phyloP scores from a whole-genome alignment of 2,329 filamentous ascomycete species.

The Epichloe gansuensis region DNA sequence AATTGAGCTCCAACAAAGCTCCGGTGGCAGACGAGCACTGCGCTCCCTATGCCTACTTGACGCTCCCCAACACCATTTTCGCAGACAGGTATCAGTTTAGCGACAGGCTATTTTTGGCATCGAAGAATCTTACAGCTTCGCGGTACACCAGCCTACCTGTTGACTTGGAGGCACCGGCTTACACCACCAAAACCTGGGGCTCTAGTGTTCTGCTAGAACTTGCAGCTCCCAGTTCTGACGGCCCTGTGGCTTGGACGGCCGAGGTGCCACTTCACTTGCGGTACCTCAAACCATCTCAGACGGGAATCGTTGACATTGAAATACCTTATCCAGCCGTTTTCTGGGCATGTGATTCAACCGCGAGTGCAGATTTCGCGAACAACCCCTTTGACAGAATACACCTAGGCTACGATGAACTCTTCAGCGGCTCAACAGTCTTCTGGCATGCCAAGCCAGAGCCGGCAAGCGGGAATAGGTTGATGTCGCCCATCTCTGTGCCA shows the following conservation, averaged over 20 bases:
- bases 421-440: constrained; percentile 66
- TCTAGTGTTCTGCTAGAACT: constrained; percentile 67
- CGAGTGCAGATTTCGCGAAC: constrained; percentile 52
- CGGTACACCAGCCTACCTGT: constrained; percentile 62
- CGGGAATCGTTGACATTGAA: constrained; percentile 41
- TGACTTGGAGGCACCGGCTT: constrained; percentile 84
- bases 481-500: constrained; percentile 48
- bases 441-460: constrained; percentile 59
- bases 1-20: constrained; percentile 40
- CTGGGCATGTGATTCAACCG: constrained; percentile 69
- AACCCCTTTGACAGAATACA: constrained; percentile 81
- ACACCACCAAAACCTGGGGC: constrained; percentile 66
- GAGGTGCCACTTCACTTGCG: constrained; percentile 76
- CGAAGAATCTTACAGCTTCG: constrained; percentile 63
- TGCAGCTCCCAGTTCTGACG: constrained; percentile 32
- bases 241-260: constrained; percentile 44
- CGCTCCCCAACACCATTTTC: constrained; percentile 70
- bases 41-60: constrained; percentile 66
- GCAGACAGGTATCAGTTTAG: constrained; percentile 77
- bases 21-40: constrained; percentile 48
- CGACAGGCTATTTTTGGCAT: constrained; percentile 64
- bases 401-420: constrained; percentile 76
- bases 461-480: constrained; percentile 25
- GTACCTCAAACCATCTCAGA: constrained; percentile 54
- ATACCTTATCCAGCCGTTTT: constrained; percentile 76